Base-by-base conservation (phyloP, 2,329 filamentous ascomycete species). In the Tolypocladium tropicale region DNA sequence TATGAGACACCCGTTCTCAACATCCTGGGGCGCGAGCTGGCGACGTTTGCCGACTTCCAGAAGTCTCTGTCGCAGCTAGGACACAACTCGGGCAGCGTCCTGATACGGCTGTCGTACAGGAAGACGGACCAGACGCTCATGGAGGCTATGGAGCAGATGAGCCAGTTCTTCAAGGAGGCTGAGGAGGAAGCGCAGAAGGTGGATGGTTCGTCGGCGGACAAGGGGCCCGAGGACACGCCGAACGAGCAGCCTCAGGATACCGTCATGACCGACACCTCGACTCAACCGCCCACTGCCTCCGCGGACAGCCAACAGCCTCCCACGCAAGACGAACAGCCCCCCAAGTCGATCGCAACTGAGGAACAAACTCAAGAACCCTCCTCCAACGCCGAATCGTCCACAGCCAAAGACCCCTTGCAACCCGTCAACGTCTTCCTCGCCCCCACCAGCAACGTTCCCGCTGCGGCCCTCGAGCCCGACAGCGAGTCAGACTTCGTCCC, bases 1-100 rank as follows among this genome's bases (percentile, higher is more conserved):
- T 96, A 96, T 66, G 90, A 97, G 72, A 87, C 85, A 61, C 94
- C 94, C 0, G 85, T 91, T 18, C 73, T 97, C 55, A 87, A 92
- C 60, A 82, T 96, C 60, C 86, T 95, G 80, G 89, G 88, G 11
- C 81, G 89, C 64, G 89, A 93, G 62, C 72, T 96, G 18, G 80
- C 85, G 3, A 84, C 82, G 0, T 89, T 97, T 64, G 77, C 78
- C 21, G 92, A 95, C 65, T 79, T 97, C 57, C 90, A 96, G 69
- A 95, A 95, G 77, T 92, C 90, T 1, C 72, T 99, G 50, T 85
- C 85, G 6, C 90, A 96, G 68, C 75, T 97, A 21, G 94, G 94
- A 0, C 86, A 95, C 65, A 95, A 92, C 67, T 86, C 83, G 52
- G 93, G 94, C 6, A 93, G 82, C 65, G 85, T 89, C 5, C 74